These are phyloP conservation scores for Geosmithia putterillii DNA, from an alignment of 2,329 filamentous ascomycete species.

Conservation along the genomic window DNA sequence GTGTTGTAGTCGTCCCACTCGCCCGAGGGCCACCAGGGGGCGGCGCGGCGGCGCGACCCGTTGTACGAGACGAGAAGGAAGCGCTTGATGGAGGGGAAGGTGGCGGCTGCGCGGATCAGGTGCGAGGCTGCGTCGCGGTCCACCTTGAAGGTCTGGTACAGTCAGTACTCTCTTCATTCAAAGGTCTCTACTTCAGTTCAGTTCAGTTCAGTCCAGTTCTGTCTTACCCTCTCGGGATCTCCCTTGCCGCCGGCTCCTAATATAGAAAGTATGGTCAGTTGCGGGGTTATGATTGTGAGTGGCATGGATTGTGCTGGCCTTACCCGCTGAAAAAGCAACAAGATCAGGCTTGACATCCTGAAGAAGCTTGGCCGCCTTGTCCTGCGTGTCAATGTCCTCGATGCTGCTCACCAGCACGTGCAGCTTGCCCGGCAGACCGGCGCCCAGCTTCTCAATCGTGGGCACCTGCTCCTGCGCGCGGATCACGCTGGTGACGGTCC, in stretches of 20 bases:
- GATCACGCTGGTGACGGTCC: constrained; percentile 69
- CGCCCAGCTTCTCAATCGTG: constrained; percentile 49
- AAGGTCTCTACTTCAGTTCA: too few species aligned
- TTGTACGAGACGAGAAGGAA: constrained; percentile 56
- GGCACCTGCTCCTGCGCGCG: constrained; percentile 56
- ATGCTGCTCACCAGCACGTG: constrained; percentile 59
- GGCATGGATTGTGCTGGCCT: constrained; percentile 4
- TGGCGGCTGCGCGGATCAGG: constrained; percentile 47
- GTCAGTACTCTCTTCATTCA: neutral
- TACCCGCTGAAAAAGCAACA: constrained; percentile 57
- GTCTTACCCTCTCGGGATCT: constrained; percentile 33
- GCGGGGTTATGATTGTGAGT: constrained; percentile 4
- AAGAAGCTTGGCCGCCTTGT: constrained; percentile 50
- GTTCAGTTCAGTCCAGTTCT: neutral
- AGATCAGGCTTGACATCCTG: constrained; percentile 50
- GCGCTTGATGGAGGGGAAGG: constrained; percentile 39
- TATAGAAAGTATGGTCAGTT: neutral
- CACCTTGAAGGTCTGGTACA: constrained; percentile 37
- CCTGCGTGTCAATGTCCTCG: constrained; percentile 54
- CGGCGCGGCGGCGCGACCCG: constrained; percentile 34
- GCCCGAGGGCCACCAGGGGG: constrained; percentile 43
- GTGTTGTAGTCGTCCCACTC: constrained; percentile 33
- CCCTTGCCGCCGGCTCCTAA: constrained; percentile 46
- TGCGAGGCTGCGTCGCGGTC: constrained; percentile 52
- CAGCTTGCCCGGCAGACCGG: constrained; percentile 48